Conservation (phyloP, 2,329 filamentous ascomycete species). For the Botrytis pseudocinerea region DNA sequence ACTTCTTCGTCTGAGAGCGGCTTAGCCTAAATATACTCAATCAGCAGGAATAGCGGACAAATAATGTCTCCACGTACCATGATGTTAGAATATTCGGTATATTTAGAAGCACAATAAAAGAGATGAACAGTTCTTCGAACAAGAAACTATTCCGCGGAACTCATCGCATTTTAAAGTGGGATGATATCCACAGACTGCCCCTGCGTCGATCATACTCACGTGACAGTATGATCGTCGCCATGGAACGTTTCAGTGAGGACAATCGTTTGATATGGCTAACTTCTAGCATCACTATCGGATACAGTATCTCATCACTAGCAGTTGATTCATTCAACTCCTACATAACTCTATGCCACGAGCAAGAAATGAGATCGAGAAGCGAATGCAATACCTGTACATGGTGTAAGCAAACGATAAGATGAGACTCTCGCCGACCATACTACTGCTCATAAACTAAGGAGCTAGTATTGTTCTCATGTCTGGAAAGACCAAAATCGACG, state of each 20-base stretch:
- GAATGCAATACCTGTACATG: neutral
- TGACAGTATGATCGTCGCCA: neutral
- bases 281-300: neutral
- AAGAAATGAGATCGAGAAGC: neutral
- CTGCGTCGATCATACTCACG: neutral
- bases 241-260: neutral
- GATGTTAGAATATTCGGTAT: neutral
- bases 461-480: rapidly evolving
- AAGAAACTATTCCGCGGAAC: neutral
- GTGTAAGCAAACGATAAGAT: neutral
- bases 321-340: neutral
- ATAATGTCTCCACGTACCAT: neutral
- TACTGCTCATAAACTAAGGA: rapidly evolving
- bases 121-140: neutral
- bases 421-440: neutral
- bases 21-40: conserved; percentile 12
- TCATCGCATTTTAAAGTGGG: neutral
- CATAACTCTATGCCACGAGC: neutral
- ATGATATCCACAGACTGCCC: neutral
- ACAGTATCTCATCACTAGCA: no score
- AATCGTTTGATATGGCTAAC: neutral
- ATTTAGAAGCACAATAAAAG: neutral
- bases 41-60: neutral
- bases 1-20: conserved; percentile 22
- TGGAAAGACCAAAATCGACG: neutral